A percentile compares a stretch with the other conserved stretches of the same genome.
Conservation (phyloP, 805 yeast species). For the Candida broadrunensis region DNA sequence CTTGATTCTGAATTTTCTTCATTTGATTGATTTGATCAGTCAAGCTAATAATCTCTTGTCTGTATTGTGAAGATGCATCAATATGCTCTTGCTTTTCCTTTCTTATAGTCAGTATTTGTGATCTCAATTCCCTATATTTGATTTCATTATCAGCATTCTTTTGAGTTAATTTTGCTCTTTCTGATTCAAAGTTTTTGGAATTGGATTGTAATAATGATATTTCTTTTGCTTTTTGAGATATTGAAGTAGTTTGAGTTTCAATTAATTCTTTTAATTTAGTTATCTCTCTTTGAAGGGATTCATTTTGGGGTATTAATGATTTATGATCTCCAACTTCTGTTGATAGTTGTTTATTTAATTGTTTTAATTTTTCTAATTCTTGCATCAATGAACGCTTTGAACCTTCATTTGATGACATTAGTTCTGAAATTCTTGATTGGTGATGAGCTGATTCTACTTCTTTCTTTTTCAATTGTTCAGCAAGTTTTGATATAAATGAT, state of each 20-base stretch:
- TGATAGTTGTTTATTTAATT: slow-evolving; percentile 5
- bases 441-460: not conserved
- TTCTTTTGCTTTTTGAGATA: slow-evolving; percentile 10
- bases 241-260: slow-evolving; percentile 5
- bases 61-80: not conserved
- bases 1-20: not conserved
- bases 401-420: not conserved
- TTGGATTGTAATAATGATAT: slow-evolving; percentile 10
- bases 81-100: slow-evolving; percentile 1
- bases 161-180: slow-evolving; percentile 10
- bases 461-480: slow-evolving; percentile 2
- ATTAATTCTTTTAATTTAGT: slow-evolving; percentile 10
- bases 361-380: slow-evolving; percentile 8
- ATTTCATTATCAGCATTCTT: slow-evolving; percentile 12
- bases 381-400: not conserved
- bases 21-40: slow-evolving; percentile 1
- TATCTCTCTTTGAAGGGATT: slow-evolving; percentile 10
- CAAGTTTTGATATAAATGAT: not conserved
- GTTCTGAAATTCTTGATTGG: not conserved
- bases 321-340: slow-evolving; percentile 9
- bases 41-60: slow-evolving; percentile 1
- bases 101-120: slow-evolving; percentile 2
- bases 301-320: slow-evolving; percentile 6
- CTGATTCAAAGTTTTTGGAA: slow-evolving; percentile 9
- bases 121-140: slow-evolving; percentile 8